These are phyloP conservation scores for Fusarium scirpi DNA, from an alignment of 2,329 filamentous ascomycete genomes.

Conservation along the genomic window DNA sequence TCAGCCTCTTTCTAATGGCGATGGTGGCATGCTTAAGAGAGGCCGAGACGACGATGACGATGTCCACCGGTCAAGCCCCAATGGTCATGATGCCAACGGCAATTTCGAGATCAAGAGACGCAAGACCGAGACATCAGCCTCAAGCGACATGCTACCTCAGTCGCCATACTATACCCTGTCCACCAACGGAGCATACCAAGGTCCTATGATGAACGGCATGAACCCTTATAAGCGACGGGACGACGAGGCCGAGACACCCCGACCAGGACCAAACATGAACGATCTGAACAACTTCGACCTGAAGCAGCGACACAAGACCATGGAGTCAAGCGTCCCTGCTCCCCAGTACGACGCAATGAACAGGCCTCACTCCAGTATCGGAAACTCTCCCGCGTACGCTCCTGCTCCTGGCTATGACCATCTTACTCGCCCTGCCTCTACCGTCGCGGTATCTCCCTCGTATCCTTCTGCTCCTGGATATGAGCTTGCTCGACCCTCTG, in stretches of 20 bases:
- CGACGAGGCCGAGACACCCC: constrained; percentile 70
- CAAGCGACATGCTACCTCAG: constrained; percentile 24
- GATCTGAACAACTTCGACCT: constrained; percentile 66
- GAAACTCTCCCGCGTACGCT: constrained; percentile 48
- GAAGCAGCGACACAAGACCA: constrained; percentile 86
- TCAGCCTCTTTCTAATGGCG: constrained; percentile 67
- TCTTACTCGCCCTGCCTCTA: constrained; percentile 25
- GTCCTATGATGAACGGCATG: constrained; percentile 70
- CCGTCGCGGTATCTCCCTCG: constrained; percentile 28
- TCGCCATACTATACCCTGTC: constrained; percentile 26
- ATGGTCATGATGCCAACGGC: constrained; percentile 50
- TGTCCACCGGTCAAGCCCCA: constrained; percentile 54
- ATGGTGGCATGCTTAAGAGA: constrained; percentile 60
- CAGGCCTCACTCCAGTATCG: constrained; percentile 61
- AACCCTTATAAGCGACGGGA: constrained; percentile 61
- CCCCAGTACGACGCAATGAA: constrained; percentile 64
- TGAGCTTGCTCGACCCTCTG: constrained; percentile 62
- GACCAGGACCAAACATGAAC: constrained; percentile 67
- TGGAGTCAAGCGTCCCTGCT: constrained; percentile 67
- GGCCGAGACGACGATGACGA: constrained; percentile 68
- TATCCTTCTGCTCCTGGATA: constrained; percentile 59
- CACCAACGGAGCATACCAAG: constrained; percentile 19
- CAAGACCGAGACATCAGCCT: constrained; percentile 71
- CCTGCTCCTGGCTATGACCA: constrained; percentile 24
- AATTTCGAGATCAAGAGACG: constrained; percentile 80